Evolutionary conservation across 2,329 filamentous ascomycete species (phyloP).

Genomic region (Esteya vermicola): DNA sequence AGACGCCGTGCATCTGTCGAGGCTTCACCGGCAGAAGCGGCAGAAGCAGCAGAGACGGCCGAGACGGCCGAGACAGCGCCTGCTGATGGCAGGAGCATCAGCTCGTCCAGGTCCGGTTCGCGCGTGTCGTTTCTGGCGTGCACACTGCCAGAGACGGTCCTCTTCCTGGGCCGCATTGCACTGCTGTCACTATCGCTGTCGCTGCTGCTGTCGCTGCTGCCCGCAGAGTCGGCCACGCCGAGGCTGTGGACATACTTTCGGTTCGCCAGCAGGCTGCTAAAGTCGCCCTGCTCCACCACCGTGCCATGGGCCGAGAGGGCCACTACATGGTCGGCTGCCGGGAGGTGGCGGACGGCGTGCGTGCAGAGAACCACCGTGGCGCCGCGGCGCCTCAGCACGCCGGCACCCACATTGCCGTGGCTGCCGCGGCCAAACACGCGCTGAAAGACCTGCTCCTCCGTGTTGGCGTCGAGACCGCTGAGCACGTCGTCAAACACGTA

Average conservation of each 20-base stretch:
- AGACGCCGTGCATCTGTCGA: neutral
- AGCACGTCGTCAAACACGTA: conserved; percentile 10
- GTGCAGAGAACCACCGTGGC: conserved; percentile 20
- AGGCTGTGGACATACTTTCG: conserved; percentile 24
- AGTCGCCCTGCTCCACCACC: conserved; percentile 29
- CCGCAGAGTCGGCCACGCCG: conserved; percentile 11
- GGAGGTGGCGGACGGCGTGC: conserved; percentile 23
- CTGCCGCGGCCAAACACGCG: conserved; percentile 19
- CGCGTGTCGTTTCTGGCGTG: too few relatives aligned
- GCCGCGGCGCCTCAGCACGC: conserved; percentile 1
- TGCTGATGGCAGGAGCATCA: too few relatives aligned
- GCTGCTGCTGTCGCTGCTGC: neutral
- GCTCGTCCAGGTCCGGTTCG: too few relatives aligned
- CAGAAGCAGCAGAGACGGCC: too few relatives aligned
- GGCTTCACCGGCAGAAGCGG: neutral
- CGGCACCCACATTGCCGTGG: neutral
- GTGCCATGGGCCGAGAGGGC: conserved; percentile 24
- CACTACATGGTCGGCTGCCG: conserved; percentile 30
- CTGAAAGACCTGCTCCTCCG: conserved; percentile 24
- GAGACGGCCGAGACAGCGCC: too few relatives aligned
- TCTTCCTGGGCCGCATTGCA: too few relatives aligned
- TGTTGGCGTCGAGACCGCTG: conserved; percentile 21
- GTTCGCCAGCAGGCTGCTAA: conserved; percentile 20
- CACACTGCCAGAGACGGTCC: too few relatives aligned
- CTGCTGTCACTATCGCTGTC: too few relatives aligned